Base-by-base conservation (phyloP, 352 stramenopile genomes). In the Phytophthora idaei region DNA sequence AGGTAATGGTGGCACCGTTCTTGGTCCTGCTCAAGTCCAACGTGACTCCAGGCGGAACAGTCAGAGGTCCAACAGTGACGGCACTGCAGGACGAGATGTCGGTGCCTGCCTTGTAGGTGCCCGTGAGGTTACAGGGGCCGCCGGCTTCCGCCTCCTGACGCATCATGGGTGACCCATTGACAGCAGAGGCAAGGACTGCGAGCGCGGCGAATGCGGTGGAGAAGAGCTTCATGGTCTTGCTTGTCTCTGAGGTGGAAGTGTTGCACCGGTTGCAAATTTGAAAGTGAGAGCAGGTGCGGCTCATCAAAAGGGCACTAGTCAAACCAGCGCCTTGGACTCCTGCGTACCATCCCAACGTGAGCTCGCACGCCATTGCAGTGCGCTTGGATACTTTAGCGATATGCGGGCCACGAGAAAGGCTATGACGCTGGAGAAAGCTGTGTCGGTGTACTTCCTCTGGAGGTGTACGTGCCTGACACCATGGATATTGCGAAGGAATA, bases 91-190 rank as follows among this genome's bases (percentile, higher is more conserved):
- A 73, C 27, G 49, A 65, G 8, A 82, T 65, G 47, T 67, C 60
- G n/a, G 63, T 70, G 15, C 69, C 71, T 14, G n/a, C 42, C 27
- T 64, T 61, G 60, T 82, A 82, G 6, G 63, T 70, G 28, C 74
- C 74, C 36, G 67, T 64, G 37, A 81, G 71, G 27, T 49, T 71
- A 54, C 73, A 79, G 11, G 31, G n/a, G 5, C 31, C 25, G 25
- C 48, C 41, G 4, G 44, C 41, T 21, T 62, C 36, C 0, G 27
- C 34, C 17, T 57, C 58, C 41, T 73, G 65, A 7, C 66, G 66
- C 31, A 74, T 57, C 61, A 71, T 74, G 15, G 61, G 52, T 14
- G 55, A 57, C 2, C 37, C 47, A 28, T 48, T 64, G 46, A 37
- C 39, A n/a, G 15, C 42, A 36, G 62, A 4, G 12, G 29, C 55